These are phyloP conservation scores for Syncephalastrum monosporum DNA, from an alignment of 371 early-diverging fungal genomes.

Conservation along the genomic window DNA sequence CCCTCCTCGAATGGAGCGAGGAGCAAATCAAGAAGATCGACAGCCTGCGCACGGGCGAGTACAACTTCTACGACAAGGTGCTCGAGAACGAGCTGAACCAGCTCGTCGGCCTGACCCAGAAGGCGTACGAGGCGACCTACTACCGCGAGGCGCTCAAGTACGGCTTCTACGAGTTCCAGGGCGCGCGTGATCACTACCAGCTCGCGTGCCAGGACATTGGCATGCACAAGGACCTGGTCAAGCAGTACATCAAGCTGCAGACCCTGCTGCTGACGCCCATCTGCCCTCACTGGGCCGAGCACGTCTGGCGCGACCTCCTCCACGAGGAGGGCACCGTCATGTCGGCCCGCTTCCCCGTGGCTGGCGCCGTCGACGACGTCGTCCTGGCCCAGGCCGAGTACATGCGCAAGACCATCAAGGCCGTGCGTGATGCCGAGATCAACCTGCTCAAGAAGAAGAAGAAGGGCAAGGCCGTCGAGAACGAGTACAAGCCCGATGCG, in stretches of 20 bases:
- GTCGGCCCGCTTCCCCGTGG: constrained; percentile 73
- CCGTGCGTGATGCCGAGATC: constrained; percentile 84
- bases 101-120: constrained; percentile 65
- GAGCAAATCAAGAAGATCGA: constrained; percentile 45
- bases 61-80: constrained; percentile 79
- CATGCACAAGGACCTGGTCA: constrained; percentile 85
- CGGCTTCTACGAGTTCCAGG: constrained; percentile 92
- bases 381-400: constrained; percentile 81
- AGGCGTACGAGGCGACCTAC: constrained; percentile 80
- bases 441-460: constrained; percentile 76
- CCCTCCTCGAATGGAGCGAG: constrained; percentile 90
- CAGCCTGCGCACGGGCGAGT: constrained; percentile 42
- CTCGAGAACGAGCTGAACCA: constrained; percentile 89
- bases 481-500: constrained; percentile 60
- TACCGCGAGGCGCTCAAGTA: constrained; percentile 96
- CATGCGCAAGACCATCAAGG: constrained; percentile 71
- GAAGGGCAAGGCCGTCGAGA: constrained; percentile 61
- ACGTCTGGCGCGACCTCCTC: constrained; percentile 81
- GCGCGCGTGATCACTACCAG: constrained; percentile 91
- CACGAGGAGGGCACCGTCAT: constrained; percentile 74
- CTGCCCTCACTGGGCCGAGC: constrained; percentile 92
- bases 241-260: constrained; percentile 82
- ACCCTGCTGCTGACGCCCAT: constrained; percentile 85
- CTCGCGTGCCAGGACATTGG: constrained; percentile 65
- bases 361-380: constrained; percentile 58